Conservation (phyloP, 2,329 filamentous ascomycete genomes). For the Microsporum canis region DNA sequence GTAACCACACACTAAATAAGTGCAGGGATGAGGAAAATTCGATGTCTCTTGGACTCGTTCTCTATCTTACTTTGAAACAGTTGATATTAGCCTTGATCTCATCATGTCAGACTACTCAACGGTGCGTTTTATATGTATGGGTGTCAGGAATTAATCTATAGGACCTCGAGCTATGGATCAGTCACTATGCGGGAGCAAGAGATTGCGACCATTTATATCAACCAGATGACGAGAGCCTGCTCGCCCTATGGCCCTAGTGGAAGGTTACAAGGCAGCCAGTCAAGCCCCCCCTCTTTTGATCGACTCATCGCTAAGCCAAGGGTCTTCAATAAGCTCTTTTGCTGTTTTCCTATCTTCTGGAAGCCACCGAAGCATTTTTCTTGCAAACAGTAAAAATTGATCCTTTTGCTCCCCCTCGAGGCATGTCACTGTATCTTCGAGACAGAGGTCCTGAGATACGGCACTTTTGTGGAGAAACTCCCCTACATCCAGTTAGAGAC, state of each 20-base stretch:
- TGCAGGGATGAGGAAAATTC: no score
- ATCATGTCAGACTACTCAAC: no score
- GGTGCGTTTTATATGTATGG: no score
- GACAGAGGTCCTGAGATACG: neutral
- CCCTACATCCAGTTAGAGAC: neutral
- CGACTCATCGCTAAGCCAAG: slow-evolving; percentile 14
- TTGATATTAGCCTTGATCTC: no score
- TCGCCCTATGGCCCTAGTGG: neutral
- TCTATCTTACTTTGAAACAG: neutral
- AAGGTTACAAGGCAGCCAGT: neutral
- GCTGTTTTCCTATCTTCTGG: slow-evolving; percentile 23
- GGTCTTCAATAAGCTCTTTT: slow-evolving; percentile 22
- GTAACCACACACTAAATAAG: neutral
- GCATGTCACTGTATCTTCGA: slow-evolving; percentile 6
- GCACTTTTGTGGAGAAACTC: neutral
- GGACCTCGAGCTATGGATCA: no score
- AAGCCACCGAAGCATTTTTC: slow-evolving; percentile 24
- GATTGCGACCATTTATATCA: no score
- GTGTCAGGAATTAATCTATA: no score
- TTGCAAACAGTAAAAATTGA: slow-evolving; percentile 21
- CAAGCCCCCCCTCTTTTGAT: neutral
- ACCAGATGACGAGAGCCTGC: neutral
- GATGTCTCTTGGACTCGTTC: no score
- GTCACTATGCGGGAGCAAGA: no score
- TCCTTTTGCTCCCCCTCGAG: slow-evolving; percentile 17